Evolutionary conservation across 352 stramenopile genomes (phyloP).

Genomic region (Globisporangium paddicum): DNA sequence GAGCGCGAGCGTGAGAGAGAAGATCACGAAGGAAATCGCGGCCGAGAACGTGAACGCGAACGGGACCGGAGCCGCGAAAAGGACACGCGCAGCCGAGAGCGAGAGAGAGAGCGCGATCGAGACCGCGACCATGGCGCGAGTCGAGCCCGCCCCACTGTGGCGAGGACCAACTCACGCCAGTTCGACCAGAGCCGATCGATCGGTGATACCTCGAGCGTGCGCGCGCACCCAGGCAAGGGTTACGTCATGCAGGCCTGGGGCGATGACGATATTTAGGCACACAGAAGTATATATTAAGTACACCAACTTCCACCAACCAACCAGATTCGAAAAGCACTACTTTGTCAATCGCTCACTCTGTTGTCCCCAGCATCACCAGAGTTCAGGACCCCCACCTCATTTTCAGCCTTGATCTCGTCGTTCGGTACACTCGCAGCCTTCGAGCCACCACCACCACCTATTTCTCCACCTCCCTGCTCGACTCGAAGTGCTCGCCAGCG

Average conservation of each 20-base stretch:
- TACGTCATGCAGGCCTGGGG: slow-evolving; percentile 70
- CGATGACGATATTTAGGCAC: slow-evolving; percentile 36
- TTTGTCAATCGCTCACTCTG: not conserved
- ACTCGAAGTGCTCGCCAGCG: slow-evolving; percentile 39
- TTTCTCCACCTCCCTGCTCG: not conserved
- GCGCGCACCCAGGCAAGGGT: slow-evolving; percentile 28
- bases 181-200: slow-evolving; percentile 10
- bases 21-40: slow-evolving; percentile 16
- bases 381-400: not conserved
- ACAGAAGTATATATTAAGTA: not conserved
- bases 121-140: not conserved
- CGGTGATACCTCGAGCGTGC: slow-evolving; percentile 8
- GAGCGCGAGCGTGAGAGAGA: slow-evolving; percentile 21
- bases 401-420: not conserved
- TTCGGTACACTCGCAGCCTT: not conserved
- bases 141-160: slow-evolving; percentile 1
- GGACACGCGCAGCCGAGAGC: slow-evolving; percentile 5
- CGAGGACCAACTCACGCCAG: slow-evolving; percentile 12
- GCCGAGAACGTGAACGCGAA: slow-evolving; percentile 10
- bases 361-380: not conserved
- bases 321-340: not conserved
- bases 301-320: not conserved
- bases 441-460: not conserved
- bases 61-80: slow-evolving; percentile 11
- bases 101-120: slow-evolving; percentile 17